Evolutionary conservation across 2,329 filamentous ascomycete species (phyloP), one percentile per base, ranked within the genome.

Genomic region (Ascochyta koolunga): DNA sequence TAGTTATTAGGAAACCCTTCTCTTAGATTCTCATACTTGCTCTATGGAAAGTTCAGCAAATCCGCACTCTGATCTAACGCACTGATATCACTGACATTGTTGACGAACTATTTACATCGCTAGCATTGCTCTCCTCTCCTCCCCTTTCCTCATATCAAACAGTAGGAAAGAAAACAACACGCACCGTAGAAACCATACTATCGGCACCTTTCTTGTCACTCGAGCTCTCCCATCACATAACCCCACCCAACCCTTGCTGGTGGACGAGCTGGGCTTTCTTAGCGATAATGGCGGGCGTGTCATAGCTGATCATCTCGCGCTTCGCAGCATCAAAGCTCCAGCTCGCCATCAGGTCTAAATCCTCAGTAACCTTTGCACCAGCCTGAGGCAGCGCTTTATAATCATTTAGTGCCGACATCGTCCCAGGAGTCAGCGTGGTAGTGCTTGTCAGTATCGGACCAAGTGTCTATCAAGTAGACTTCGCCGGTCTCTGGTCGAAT

Each of bases 21-120:
- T 18, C 33, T 36, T 9, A 91, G 62, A 67, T 91, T 91, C 47
- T 90, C 87, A 64, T 89, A 91, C 76, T 88, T 88, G 39, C 80
- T 85, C 44, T 82, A 73, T 5, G 88, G 87, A 67, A 86, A 90
- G 36, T 77, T 75, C 29, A 90, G 70, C 63, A 86, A 84, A 61
- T 90, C 90, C 19, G 78, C 63, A 44, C 74, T 77, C 66, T 76
- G 75, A 56, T 85, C 78, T 27, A 91, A 73, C 1, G 65, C 73
- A 5, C 61, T 60, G 0, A 74, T 70, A 0, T 86, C 85, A 7
- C 22, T 24, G 22, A 24, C 7, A 24, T 24, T 24, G 22, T 24
- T 24, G 7, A 24, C 7, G n/a, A 24, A 24, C 22, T 24, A 24
- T 24, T 24, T 24, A 24, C 7, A 7, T 24, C 22, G 7, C 7